Evolutionary conservation across 768 basidiomycete species (phyloP), one percentile per base, ranked within the genome.

Genomic region (Russula lepida): DNA sequence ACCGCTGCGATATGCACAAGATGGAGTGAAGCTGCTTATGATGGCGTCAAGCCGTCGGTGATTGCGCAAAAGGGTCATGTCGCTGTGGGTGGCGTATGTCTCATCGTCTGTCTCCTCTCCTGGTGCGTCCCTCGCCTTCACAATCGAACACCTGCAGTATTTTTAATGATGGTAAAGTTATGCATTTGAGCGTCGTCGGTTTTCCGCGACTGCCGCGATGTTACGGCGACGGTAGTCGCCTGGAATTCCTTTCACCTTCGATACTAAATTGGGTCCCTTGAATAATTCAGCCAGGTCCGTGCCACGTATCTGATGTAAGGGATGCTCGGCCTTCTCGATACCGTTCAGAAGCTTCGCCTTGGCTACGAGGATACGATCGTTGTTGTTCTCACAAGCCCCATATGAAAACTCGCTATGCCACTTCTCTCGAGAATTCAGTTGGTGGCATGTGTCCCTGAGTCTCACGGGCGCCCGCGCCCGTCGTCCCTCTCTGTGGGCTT

Each of bases 1-100:
- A 58, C 52, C 0, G 64, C 72, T 0, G 71, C 66, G 2, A 56
- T 54, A 13, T 59, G 68, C 7, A 70, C 70, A 19, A 59, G 72
- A 12, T 66, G 57, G 62, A 72, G 71, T 41, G 66, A 68, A 43
- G 37, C 28, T 17, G 60, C 56, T 33, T 61, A 68, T 52, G 49
- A 27, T 12, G 63, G 56, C 27, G 59, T 43, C 13, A 65, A 63
- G 27, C 21, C 68, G 37, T 67, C 66, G 1, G n/a, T 74, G 6
- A n/a, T 47, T 13, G 66, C 58, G 1, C 72, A 73, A 56, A 59
- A 39, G 28, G 65, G 65, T 19, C 73, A 74, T 57, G 35, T 74
- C 11, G 63, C 61, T 19, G 37, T 68, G 11, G 73, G 72, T 0
- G 65, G 64, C 15, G 51, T 32, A 0, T 71, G 68, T 37, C 55